Base-by-base conservation (phyloP, 257 asterid genomes). In the Voacanga thouarsii region DNA sequence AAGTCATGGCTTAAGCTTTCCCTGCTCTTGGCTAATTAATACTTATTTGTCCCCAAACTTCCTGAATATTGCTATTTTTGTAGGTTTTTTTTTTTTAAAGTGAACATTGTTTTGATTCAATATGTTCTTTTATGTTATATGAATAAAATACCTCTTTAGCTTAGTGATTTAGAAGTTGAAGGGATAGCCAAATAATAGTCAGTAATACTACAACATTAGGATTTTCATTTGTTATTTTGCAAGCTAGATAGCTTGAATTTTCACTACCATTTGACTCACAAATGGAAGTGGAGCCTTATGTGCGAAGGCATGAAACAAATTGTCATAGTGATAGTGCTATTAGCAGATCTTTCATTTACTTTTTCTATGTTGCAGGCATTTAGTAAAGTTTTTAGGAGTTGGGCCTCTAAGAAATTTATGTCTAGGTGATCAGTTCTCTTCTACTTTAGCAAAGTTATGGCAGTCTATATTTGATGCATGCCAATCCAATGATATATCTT, bases 351-450 rank as follows among this genome's bases (percentile, higher is more conserved):
- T n/a, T 63, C 15, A 28, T 23, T 53, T 63, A 18, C 24, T 7
- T 19, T 74, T 78, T 74, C 30, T 6, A 30, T 70, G 72, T 71
- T 81, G 88, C 89, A 91, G 92, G 94, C 94, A 69, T 86, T 91
- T 68, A 73, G 84, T 88, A 89, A 88, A 81, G 94, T 91, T 15
- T 79, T 91, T 73, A 92, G 92, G 78, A 91, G 97, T 81, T 91
- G 97, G 97, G 89, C 91, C 6, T 91, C 87, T 75, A 91, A 91
- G 78, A 91, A 91, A 85, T 89, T 91, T 78, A 89, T 91, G 90
- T 84, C 93, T 0, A 95, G 97, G 85, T 89, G 93, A 95, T 91
- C 61, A 85, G 90, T 88, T 33, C 70, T 56, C 14, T 66, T 49
- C 18, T 45, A 33, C 56, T 24, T 12, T 71, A 4, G n/a, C n/a